Conservation (phyloP, 225 moss, liverwort and hornwort genomes). For the Marchantia paleacea region DNA sequence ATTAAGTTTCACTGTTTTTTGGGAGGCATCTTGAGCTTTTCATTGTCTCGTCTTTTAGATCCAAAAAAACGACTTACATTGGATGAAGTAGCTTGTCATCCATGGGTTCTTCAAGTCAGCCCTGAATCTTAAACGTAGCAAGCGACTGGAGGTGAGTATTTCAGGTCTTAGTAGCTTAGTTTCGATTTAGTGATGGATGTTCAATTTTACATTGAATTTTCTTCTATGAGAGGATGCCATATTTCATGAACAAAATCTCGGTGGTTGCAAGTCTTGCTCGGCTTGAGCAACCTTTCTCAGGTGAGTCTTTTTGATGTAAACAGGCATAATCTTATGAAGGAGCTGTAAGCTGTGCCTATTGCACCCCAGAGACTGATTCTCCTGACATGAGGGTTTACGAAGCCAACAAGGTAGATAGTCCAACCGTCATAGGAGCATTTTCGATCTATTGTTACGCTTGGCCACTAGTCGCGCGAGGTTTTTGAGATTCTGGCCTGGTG, state of each 20-base stretch:
- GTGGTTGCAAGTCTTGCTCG: neutral
- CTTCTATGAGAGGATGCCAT: neutral
- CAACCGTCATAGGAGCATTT: neutral
- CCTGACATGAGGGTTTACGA: neutral
- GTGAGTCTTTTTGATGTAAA: neutral
- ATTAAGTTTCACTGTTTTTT: neutral
- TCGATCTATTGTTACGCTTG: neutral
- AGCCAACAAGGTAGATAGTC: neutral
- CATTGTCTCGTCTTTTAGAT: conserved; percentile 45
- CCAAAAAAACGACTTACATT: conserved; percentile 55
- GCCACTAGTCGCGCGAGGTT: neutral
- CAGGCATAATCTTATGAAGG: neutral
- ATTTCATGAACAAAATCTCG: neutral
- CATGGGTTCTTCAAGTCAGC: conserved; percentile 50
- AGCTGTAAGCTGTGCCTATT: neutral
- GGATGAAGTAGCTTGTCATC: conserved; percentile 61
- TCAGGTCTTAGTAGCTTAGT: neutral
- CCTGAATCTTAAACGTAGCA: neutral
- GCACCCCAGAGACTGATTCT: too few relatives aligned
- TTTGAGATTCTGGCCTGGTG: neutral
- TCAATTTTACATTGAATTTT: neutral
- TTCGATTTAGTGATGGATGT: too few relatives aligned
- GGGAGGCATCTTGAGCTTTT: neutral
- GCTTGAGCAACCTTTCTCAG: neutral
- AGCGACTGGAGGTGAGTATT: conserved; percentile 5